Percentiles rank a stretch among this genome's conserved stretches.
These are phyloP conservation scores for Globisporangium cylindrosporum DNA, from an alignment of 352 stramenopile genomes.

Conservation along the genomic window DNA sequence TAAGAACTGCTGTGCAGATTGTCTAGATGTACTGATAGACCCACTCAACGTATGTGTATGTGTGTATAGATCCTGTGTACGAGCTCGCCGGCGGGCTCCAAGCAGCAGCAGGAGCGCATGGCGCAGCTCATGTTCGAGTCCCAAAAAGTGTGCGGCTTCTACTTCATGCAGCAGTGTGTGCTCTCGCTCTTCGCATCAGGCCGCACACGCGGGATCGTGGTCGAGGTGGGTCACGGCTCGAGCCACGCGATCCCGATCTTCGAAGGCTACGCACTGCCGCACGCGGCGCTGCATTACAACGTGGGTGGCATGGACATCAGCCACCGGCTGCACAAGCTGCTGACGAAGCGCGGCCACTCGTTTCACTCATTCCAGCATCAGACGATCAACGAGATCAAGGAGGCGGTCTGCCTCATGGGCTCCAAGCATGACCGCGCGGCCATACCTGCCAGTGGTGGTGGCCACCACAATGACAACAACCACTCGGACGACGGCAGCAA, in stretches of 20 bases:
- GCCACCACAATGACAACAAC: conserved; percentile 4
- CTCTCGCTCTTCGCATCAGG: conserved; percentile 86
- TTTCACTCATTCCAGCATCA: conserved; percentile 69
- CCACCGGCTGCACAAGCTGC: conserved; percentile 60
- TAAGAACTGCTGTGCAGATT: background rate
- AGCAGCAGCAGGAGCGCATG: conserved; percentile 75
- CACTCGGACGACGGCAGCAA: conserved; percentile 38
- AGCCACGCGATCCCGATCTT: conserved; percentile 87
- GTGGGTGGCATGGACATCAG: conserved; percentile 78
- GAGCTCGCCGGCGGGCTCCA: conserved; percentile 47
- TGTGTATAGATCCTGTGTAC: conserved; percentile 57
- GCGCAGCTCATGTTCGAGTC: conserved; percentile 87
- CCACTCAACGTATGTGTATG: conserved; percentile 14
- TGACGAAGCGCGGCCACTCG: conserved; percentile 64
- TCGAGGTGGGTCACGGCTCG: conserved; percentile 84
- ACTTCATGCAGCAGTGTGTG: conserved; percentile 82
- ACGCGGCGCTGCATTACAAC: conserved; percentile 66
- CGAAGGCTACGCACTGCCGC: conserved; percentile 76
- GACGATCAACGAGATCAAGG: conserved; percentile 87
- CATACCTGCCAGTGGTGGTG: conserved; percentile 7
- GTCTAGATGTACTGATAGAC: background rate
- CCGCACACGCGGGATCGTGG: conserved; percentile 79
- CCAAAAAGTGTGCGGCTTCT: conserved; percentile 78
- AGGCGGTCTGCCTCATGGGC: conserved; percentile 47
- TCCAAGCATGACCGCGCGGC: conserved; percentile 24